Conservation (phyloP, 257 asterid species). For the Primulina tabacum region DNA sequence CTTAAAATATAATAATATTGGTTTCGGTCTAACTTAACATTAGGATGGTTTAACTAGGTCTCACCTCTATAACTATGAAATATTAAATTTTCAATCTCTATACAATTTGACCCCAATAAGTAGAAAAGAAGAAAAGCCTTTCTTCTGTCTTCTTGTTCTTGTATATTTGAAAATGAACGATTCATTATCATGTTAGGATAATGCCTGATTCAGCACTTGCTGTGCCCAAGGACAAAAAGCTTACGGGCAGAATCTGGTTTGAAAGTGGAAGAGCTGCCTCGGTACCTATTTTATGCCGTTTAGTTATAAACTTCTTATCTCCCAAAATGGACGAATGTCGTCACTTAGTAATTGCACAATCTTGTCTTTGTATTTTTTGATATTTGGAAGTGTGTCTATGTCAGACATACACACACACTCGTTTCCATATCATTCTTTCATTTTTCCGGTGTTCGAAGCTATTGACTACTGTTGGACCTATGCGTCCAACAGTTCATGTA, state of each 20-base stretch:
- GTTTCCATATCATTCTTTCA: neutral
- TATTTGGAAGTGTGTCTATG: neutral
- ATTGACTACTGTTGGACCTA: too few species aligned
- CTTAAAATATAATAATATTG: too few species aligned
- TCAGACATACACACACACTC: neutral
- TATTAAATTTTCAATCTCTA: too few species aligned
- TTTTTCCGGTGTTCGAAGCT: neutral
- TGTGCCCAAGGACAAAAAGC: conserved; percentile 81
- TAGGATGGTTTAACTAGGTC: too few species aligned
- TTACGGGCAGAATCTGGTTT: conserved; percentile 92
- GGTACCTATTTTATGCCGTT: conserved; percentile 39
- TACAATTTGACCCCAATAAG: neutral
- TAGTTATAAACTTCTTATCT: conserved; percentile 10
- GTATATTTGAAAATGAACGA: conserved; percentile 1
- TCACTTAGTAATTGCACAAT: neutral
- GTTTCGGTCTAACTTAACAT: too few species aligned
- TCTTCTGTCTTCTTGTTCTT: neutral
- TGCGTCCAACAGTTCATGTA: too few species aligned
- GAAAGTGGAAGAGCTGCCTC: conserved; percentile 73
- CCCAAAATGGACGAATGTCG: conserved; percentile 2
- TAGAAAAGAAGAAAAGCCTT: conserved; percentile 7
- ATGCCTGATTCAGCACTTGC: conserved; percentile 96
- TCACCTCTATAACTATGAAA: too few species aligned
- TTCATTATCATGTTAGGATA: conserved; percentile 48
- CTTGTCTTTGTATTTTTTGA: conserved; percentile 7